phyloP scores from a whole-genome alignment of 768 basidiomycete species.

The Hydnomerulius pinastri region DNA sequence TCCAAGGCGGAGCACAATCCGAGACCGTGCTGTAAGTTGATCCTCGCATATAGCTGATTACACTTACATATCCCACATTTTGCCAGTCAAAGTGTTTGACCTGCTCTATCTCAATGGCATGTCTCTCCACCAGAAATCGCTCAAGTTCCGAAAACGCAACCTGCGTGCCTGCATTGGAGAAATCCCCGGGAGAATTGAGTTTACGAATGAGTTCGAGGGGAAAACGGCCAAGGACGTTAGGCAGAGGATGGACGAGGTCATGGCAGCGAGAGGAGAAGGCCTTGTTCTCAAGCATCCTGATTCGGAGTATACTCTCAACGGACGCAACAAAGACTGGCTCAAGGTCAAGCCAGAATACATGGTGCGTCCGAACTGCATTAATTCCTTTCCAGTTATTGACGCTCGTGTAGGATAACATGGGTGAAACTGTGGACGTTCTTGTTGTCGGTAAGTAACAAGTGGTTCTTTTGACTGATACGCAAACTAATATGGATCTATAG shows the following conservation, averaged over 20 bases:
- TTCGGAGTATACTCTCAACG: conserved; percentile 82
- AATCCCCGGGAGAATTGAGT: conserved; percentile 80
- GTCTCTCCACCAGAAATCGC: conserved; percentile 70
- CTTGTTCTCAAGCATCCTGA: conserved; percentile 87
- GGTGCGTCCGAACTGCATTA: conserved; percentile 42
- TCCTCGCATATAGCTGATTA: not conserved
- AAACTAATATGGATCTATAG: conserved; percentile 37
- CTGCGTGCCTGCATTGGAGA: conserved; percentile 66
- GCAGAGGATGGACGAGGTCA: conserved; percentile 75
- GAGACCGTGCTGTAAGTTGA: conserved; percentile 87
- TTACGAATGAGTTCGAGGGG: conserved; percentile 69
- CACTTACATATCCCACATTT: not conserved
- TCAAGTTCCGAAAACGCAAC: conserved; percentile 78
- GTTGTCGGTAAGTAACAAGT: conserved; percentile 67
- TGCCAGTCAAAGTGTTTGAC: conserved; percentile 95
- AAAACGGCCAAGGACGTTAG: conserved; percentile 82
- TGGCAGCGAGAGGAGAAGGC: conserved; percentile 88
- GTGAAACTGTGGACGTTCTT: conserved; percentile 89
- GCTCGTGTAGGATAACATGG: conserved; percentile 73
- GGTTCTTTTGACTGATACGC: not conserved
- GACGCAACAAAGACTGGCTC: conserved; percentile 89
- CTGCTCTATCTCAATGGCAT: conserved; percentile 86
- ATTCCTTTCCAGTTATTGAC: not conserved
- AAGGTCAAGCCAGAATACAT: conserved; percentile 93
- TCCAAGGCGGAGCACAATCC: conserved; percentile 70